Evolutionary conservation across 2,329 filamentous ascomycete species (phyloP), one percentile per base, ranked within the genome.

Genomic region (Ramularia endophylla): DNA sequence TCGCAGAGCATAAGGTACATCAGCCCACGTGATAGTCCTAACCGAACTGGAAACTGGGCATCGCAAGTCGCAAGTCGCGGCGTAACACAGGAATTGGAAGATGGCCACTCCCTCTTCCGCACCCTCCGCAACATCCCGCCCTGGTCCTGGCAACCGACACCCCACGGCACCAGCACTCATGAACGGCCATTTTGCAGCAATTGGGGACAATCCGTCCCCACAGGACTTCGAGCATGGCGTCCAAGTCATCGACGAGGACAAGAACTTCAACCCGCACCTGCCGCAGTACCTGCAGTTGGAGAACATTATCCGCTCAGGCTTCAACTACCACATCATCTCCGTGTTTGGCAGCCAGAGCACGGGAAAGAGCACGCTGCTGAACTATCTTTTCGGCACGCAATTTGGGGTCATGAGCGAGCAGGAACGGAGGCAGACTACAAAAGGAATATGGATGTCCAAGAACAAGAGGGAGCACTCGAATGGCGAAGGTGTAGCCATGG

Each of bases 381-480:
- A 98, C 71, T 76, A 90, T 67, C 81, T 98, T 43, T 98, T 98
- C 64, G 87, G 87, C 50, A 98, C 92, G 53, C 77, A 89, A 43
- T 98, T 98, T 70, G 90, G 87, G 54, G 90, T 98, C 62, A 98
- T 98, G 92, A 87, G 87, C 56, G 92, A 98, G 74, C 76, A 81
- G 48, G 88, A 95, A 65, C 80, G 92, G 51, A 82, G 88, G 48
- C 92, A 98, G 74, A 98, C 92, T 0, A 98, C 92, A 32, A 98
- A 97, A 73, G 92, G 92, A 61, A 98, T 98, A 63, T 98, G 92
- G 92, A 84, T 98, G 83, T 94, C 89, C 51, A 94, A 95, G 72
- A 97, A 97, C 69, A 95, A 94, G 72, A 70, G 71, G 19, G 64
- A 66, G 38, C 64, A 67, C 31, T 63, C 60, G 53, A 66, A 70